These are phyloP conservation scores for Lipomyces chichibuensis DNA, from an alignment of 805 yeast genomes.

Conservation along the genomic window DNA sequence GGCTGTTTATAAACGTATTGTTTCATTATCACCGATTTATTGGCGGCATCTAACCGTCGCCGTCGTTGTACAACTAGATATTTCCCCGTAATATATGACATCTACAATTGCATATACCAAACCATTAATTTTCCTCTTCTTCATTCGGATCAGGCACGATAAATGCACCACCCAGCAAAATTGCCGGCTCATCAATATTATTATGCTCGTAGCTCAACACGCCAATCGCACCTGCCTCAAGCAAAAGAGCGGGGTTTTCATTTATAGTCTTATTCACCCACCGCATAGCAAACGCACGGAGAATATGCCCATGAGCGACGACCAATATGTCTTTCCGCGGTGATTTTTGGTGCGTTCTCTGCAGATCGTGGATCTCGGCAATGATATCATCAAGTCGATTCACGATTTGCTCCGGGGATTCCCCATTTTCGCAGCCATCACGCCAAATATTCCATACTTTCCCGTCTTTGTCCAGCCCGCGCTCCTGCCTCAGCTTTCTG, in stretches of 20 bases:
- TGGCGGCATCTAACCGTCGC: background rate
- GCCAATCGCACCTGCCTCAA: constrained; percentile 96
- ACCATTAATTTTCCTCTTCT: too few relatives aligned
- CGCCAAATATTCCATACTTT: constrained; percentile 80
- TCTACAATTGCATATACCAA: background rate
- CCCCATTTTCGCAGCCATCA: constrained; percentile 94
- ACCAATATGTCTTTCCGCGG: constrained; percentile 54
- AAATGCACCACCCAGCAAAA: constrained; percentile 82
- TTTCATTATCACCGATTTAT: background rate
- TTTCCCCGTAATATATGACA: background rate
- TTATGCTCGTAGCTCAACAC: constrained; percentile 88
- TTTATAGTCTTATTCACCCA: constrained; percentile 71
- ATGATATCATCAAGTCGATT: constrained; percentile 73
- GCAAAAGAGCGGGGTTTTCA: constrained; percentile 74
- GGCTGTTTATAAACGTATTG: background rate
- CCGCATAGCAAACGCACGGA: constrained; percentile 85
- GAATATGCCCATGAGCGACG: constrained; percentile 91
- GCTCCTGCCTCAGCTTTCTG: constrained; percentile 56
- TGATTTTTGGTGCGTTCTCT: constrained; percentile 54
- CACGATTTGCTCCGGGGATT: constrained; percentile 65
- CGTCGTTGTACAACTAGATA: background rate
- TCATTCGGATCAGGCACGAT: constrained; percentile 50
- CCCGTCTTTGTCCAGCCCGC: constrained; percentile 56
- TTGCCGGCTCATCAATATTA: constrained; percentile 82
- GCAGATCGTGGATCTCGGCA: constrained; percentile 62